Percentiles rank a stretch among this genome's conserved stretches.
Conservation (phyloP, 1,139 yeast species). For the Sugiyamaella novakii region DNA sequence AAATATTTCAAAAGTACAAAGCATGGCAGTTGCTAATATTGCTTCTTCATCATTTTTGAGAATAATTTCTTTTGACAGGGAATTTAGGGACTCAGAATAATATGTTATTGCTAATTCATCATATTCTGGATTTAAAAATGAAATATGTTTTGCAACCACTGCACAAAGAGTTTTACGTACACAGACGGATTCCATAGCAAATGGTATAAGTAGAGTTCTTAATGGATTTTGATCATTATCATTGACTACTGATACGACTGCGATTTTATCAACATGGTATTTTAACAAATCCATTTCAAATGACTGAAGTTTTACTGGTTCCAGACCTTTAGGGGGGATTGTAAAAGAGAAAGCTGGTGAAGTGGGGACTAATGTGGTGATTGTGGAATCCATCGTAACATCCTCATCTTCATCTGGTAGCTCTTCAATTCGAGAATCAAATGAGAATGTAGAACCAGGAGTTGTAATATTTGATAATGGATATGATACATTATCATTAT, state of each 20-base stretch:
- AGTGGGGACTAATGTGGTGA: neutral
- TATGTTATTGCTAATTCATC: conserved; percentile 12
- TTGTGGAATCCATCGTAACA: neutral
- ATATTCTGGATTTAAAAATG: conserved; percentile 8
- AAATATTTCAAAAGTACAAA: conserved; percentile 19
- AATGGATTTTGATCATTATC: conserved; percentile 19
- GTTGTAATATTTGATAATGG: neutral
- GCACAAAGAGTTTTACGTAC: conserved; percentile 19
- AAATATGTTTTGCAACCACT: conserved; percentile 17
- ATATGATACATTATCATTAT: neutral
- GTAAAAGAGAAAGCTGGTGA: neutral
- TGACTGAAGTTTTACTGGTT: conserved; percentile 9
- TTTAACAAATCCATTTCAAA: conserved; percentile 18
- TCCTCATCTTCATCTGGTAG: neutral
- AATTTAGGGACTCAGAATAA: conserved; percentile 15
- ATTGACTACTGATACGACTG: conserved; percentile 18
- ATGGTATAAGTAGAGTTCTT: conserved; percentile 18
- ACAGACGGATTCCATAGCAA: conserved; percentile 15
- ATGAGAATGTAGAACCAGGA: neutral
- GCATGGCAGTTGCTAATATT: conserved; percentile 17
- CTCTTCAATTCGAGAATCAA: conserved; percentile 6
- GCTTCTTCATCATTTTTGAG: conserved; percentile 15
- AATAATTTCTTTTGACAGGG: conserved; percentile 9
- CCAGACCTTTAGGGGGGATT: conserved; percentile 7
- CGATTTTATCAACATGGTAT: conserved; percentile 19